Evolutionary conservation across 345 rosid genomes (phyloP).

Genomic region (Eutrema heterophyllum): DNA sequence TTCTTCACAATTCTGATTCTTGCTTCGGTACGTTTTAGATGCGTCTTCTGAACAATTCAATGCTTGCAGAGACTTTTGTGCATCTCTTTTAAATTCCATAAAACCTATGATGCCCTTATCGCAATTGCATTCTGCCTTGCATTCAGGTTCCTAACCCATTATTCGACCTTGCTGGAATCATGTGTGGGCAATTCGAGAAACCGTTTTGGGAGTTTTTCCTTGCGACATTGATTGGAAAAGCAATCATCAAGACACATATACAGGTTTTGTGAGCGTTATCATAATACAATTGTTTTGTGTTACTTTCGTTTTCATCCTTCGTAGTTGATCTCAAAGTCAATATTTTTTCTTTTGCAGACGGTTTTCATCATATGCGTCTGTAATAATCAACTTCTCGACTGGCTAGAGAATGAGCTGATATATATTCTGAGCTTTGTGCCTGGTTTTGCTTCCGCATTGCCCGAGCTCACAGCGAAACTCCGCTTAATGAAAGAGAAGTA

Average conservation of each 20-base stretch:
- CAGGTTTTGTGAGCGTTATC: constrained; percentile 51
- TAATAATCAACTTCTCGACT: constrained; percentile 81
- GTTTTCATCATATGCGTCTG: constrained; percentile 85
- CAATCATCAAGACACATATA: constrained; percentile 84
- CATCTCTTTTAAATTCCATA: neutral
- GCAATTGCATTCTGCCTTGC: neutral
- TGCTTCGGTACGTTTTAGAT: constrained; percentile 61
- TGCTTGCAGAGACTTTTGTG: neutral
- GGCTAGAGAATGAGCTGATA: constrained; percentile 83
- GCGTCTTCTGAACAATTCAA: neutral
- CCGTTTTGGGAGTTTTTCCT: constrained; percentile 90
- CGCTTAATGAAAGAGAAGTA: constrained; percentile 57
- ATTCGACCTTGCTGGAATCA: constrained; percentile 95
- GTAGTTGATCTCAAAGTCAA: neutral
- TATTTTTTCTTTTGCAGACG: constrained; percentile 47
- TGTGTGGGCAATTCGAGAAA: constrained; percentile 93
- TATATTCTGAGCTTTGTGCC: constrained; percentile 70
- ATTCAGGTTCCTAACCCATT: constrained; percentile 91
- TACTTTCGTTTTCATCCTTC: neutral
- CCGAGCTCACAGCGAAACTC: constrained; percentile 47
- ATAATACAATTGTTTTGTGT: neutral
- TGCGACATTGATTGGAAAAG: constrained; percentile 86
- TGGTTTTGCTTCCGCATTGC: constrained; percentile 53
- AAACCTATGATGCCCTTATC: neutral
- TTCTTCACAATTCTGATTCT: constrained; percentile 80